These are phyloP conservation scores for Lecanicillium sp. DNA, from an alignment of 2,329 filamentous ascomycete species.

Conservation along the genomic window DNA sequence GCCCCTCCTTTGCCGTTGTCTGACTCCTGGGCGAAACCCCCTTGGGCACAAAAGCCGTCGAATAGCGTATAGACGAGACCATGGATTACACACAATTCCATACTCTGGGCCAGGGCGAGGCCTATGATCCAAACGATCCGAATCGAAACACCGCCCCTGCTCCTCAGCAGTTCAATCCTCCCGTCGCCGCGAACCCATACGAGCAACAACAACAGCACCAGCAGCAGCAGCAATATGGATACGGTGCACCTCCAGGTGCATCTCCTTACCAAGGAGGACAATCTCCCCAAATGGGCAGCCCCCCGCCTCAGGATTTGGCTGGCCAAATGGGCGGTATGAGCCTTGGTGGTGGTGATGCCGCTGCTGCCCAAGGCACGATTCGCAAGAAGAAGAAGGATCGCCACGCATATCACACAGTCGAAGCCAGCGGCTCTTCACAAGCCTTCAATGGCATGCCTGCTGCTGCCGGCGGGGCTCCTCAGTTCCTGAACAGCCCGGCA, in stretches of 20 bases:
- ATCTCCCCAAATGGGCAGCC: constrained; percentile 17
- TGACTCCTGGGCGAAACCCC: too few relatives aligned
- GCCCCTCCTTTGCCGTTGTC: neutral
- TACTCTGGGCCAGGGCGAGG: constrained; percentile 46
- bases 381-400: constrained; percentile 88
- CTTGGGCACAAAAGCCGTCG: too few relatives aligned
- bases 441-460: constrained; percentile 61
- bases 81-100: constrained; percentile 52
- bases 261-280: constrained; percentile 32
- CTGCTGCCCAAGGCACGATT: constrained; percentile 37
- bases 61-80: constrained; percentile 10
- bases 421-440: constrained; percentile 60
- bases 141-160: constrained; percentile 41
- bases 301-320: constrained; percentile 42
- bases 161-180: constrained; percentile 48
- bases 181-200: constrained; percentile 44
- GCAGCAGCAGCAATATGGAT: constrained; percentile 38
- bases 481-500: constrained; percentile 29
- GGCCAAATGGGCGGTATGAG: constrained; percentile 74
- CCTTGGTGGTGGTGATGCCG: constrained; percentile 43
- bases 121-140: constrained; percentile 46
- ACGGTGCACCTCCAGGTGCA: constrained; percentile 33
- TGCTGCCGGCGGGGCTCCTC: constrained; percentile 38
- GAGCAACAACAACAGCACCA: constrained; percentile 36
- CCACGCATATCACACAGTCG: constrained; percentile 84